Evolutionary conservation across 768 basidiomycete genomes (phyloP).

Genomic region (Mycena latifolia): DNA sequence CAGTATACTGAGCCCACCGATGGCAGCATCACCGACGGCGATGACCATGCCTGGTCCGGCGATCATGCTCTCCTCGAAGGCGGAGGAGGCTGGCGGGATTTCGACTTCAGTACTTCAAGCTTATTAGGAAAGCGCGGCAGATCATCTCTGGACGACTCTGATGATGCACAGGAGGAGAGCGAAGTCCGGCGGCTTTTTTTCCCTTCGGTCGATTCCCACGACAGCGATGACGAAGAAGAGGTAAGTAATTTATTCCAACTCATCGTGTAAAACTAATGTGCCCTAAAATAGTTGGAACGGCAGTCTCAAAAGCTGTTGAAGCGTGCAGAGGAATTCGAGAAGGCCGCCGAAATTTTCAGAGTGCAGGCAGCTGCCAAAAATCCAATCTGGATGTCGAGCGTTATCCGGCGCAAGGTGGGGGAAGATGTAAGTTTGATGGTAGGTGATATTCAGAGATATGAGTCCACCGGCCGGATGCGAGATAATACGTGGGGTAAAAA

Average conservation of each 20-base stretch:
- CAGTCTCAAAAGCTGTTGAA: not conserved
- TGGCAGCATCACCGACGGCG: constrained; percentile 39
- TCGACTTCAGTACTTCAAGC: constrained; percentile 14
- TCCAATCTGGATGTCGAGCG: constrained; percentile 31
- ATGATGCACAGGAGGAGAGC: constrained; percentile 16
- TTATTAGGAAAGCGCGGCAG: constrained; percentile 19
- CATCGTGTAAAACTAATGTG: not conserved
- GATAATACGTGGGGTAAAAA: constrained; percentile 38
- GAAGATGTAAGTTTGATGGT: constrained; percentile 33
- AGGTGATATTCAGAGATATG: constrained; percentile 34
- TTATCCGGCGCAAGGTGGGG: constrained; percentile 27
- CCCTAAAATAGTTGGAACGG: not conserved
- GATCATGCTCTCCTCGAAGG: constrained; percentile 21
- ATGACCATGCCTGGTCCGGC: constrained; percentile 39
- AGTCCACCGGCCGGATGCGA: constrained; percentile 31
- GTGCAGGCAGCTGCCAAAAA: constrained; percentile 21
- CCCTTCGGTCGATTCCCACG: constrained; percentile 7
- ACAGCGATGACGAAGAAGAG: constrained; percentile 32
- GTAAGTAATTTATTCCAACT: not conserved
- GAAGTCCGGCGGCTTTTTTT: constrained; percentile 23
- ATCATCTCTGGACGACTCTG: not conserved
- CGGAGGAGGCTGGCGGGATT: constrained; percentile 22
- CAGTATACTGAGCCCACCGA: constrained; percentile 11
- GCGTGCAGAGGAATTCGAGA: constrained; percentile 1
- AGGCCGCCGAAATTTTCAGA: not conserved